Evolutionary conservation across 2,329 filamentous ascomycete genomes (phyloP).

Genomic region (Colletotrichum acutatum): DNA sequence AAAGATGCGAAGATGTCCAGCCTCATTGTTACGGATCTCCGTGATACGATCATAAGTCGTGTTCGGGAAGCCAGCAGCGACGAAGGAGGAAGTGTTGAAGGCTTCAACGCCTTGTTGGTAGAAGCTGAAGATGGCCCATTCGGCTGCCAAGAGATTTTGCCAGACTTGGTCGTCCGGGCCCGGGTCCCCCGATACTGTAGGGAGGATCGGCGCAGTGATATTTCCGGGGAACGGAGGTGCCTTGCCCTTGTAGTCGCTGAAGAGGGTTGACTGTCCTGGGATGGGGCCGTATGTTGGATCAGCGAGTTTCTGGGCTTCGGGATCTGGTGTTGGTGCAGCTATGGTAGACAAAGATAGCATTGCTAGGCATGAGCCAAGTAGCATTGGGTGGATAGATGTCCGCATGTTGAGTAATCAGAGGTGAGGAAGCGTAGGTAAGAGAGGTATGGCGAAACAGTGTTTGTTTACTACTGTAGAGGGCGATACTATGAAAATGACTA

Average conservation of each 20-base stretch:
- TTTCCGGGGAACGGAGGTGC: neutral
- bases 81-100: neutral
- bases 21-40: constrained; percentile 56
- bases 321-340: neutral
- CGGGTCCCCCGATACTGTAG: constrained; percentile 27
- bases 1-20: constrained; percentile 56
- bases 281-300: neutral
- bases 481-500: neutral
- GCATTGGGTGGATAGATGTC: neutral
- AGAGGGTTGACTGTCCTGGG: neutral
- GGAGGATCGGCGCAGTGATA: neutral
- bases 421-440: neutral
- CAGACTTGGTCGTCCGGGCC: constrained; percentile 53
- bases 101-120: constrained; percentile 42
- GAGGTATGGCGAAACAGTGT: neutral
- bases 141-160: constrained; percentile 56
- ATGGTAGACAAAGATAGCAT: neutral
- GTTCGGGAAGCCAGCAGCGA: neutral
- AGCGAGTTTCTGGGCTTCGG: neutral
- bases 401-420: neutral
- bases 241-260: neutral
- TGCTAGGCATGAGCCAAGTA: neutral
- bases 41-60: neutral
- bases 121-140: constrained; percentile 57
- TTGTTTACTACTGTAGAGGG: neutral